Evolutionary conservation across 1,284 basidiomycete genomes (phyloP).

Genomic region (Pholiota adiposa): DNA sequence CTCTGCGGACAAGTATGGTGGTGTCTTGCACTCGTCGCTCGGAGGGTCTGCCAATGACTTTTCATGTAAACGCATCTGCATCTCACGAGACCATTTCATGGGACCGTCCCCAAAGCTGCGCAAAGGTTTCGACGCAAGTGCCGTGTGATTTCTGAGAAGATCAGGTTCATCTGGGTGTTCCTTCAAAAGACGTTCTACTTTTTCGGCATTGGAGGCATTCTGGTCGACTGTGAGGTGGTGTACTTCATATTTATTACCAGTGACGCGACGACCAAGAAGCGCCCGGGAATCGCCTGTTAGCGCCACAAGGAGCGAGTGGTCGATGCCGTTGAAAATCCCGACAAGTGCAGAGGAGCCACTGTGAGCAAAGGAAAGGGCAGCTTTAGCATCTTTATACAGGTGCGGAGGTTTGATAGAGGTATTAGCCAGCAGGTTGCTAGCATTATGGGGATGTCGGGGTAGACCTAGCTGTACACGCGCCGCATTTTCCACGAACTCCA

Average conservation of each 20-base stretch:
- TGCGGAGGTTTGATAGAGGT: background rate
- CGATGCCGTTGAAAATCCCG: conserved; percentile 50
- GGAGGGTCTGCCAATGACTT: too few species aligned
- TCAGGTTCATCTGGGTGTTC: conserved; percentile 18
- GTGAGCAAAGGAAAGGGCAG: conserved; percentile 23
- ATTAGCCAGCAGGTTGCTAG: too few species aligned
- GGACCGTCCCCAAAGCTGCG: conserved; percentile 38
- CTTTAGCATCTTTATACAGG: conserved; percentile 14
- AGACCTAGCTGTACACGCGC: too few species aligned
- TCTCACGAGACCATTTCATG: conserved; percentile 42
- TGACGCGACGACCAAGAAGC: conserved; percentile 53
- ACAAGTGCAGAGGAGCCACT: conserved; percentile 41
- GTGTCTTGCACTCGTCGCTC: too few species aligned
- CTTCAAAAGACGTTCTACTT: conserved; percentile 28
- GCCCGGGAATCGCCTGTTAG: conserved; percentile 64
- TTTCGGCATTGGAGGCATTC: conserved; percentile 39
- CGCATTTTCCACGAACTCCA: too few species aligned
- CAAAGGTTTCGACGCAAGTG: too few species aligned
- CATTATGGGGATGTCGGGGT: too few species aligned
- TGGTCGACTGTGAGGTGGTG: conserved; percentile 61
- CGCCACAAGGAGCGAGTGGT: conserved; percentile 47
- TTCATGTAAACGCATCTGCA: too few species aligned
- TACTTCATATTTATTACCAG: conserved; percentile 44
- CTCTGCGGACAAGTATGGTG: too few species aligned
- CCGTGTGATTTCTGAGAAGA: conserved; percentile 19